These are phyloP conservation scores for Ramaria sp. DNA, from an alignment of 768 basidiomycete genomes.

Conservation along the genomic window DNA sequence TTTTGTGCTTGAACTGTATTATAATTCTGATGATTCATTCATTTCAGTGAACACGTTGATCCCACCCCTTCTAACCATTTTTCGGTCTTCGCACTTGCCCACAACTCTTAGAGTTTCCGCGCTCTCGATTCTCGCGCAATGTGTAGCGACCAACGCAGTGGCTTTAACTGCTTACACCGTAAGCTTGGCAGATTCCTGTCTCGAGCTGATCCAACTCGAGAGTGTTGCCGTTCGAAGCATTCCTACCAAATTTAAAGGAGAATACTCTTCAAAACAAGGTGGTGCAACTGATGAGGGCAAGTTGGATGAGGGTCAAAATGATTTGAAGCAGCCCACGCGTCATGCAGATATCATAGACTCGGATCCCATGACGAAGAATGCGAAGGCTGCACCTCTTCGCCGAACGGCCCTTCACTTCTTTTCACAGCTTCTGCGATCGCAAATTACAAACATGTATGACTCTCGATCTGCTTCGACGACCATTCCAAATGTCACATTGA, in stretches of 20 bases:
- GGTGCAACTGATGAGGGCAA: conserved; percentile 1
- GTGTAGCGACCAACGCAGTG: conserved; percentile 50
- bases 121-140: conserved; percentile 62
- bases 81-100: conserved; percentile 52
- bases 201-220: conserved; percentile 70
- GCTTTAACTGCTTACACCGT: conserved; percentile 52
- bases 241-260: conserved; percentile 6
- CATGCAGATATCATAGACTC: conserved; percentile 31
- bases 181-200: conserved; percentile 53
- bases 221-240: conserved; percentile 23
- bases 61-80: conserved; percentile 54
- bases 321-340: background rate
- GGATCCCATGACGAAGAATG: conserved; percentile 43
- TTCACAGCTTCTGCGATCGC: conserved; percentile 51
- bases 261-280: conserved; percentile 4
- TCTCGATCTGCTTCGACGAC: background rate
- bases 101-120: conserved; percentile 63
- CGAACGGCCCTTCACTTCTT: conserved; percentile 84
- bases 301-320: conserved; percentile 13
- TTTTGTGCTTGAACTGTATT: background rate
- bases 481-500: conserved; percentile 10
- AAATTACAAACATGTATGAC: conserved; percentile 37
- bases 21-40: background rate
- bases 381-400: conserved; percentile 70
- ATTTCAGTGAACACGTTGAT: conserved; percentile 55